phyloP scores from a whole-genome alignment of 1,139 yeast species.

The Sugiyamaella xylanicola region DNA sequence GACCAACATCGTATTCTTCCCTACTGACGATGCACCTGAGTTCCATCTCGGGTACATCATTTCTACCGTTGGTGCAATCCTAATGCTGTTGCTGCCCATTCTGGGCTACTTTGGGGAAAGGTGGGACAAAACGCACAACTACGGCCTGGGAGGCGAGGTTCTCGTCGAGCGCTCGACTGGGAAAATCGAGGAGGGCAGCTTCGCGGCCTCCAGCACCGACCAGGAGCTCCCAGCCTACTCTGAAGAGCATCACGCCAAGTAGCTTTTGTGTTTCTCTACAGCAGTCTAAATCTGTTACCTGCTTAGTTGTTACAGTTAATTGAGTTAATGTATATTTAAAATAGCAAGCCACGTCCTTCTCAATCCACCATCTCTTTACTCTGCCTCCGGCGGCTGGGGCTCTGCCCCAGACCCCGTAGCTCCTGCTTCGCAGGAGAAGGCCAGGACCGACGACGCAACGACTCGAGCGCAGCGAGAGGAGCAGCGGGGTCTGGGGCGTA shows the following conservation, averaged over 20 bases:
- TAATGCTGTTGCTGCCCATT: constrained; percentile 45
- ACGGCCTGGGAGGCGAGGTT: constrained; percentile 9
- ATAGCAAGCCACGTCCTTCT: too few relatives aligned
- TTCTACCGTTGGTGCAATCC: constrained; percentile 42
- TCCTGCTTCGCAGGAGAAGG: background rate
- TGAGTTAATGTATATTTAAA: too few relatives aligned
- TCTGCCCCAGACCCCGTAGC: background rate
- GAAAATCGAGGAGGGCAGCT: too few relatives aligned
- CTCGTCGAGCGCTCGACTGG: background rate
- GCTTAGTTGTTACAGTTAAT: too few relatives aligned
- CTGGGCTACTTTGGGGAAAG: constrained; percentile 34
- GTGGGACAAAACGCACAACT: constrained; percentile 28
- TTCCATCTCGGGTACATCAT: constrained; percentile 45
- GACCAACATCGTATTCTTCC: constrained; percentile 47
- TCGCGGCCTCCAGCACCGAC: too few relatives aligned
- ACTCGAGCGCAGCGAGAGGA: background rate
- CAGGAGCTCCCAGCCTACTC: background rate
- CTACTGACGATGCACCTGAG: constrained; percentile 45
- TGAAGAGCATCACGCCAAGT: background rate
- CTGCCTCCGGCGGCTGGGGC: background rate
- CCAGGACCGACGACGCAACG: background rate
- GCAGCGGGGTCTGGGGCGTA: background rate
- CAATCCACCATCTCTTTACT: too few relatives aligned
- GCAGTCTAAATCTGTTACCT: too few relatives aligned
- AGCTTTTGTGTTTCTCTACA: background rate